A percentile compares a stretch with the other conserved stretches of the same genome.
These are phyloP conservation scores for Bonia amplexicaulis DNA, from an alignment of 176 grass and related monocot species.

Conservation along the genomic window DNA sequence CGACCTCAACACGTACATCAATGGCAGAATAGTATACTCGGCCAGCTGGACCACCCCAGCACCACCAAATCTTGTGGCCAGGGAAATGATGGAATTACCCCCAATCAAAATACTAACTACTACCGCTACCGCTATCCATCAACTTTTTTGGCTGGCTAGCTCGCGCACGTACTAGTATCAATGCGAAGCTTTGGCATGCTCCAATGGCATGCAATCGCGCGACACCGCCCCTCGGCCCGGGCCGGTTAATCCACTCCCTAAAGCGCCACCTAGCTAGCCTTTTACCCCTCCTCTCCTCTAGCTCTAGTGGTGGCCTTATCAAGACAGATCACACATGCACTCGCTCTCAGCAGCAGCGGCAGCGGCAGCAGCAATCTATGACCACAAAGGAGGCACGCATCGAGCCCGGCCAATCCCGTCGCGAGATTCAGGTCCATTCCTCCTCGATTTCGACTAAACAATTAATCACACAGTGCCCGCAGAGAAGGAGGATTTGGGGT, in stretches of 20 bases:
- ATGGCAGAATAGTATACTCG: neutral
- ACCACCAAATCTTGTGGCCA: slow-evolving; percentile 47
- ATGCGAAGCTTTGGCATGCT: neutral
- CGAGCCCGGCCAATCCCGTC: slow-evolving; percentile 2
- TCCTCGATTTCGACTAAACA: neutral
- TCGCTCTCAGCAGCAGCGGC: neutral
- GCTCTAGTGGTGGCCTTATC: slow-evolving; percentile 42
- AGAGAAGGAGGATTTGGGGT: neutral
- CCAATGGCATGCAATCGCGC: neutral
- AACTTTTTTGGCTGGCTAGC: neutral
- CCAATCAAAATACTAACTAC: neutral
- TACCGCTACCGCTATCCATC: neutral
- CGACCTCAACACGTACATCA: neutral
- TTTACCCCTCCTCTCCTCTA: neutral
- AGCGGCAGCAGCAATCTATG: slow-evolving; percentile 47
- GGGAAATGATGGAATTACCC: slow-evolving; percentile 17
- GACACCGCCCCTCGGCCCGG: neutral
- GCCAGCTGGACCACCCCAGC: slow-evolving; percentile 32
- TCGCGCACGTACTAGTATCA: neutral
- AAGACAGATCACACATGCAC: slow-evolving; percentile 13
- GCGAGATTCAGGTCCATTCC: neutral
- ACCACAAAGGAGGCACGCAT: slow-evolving; percentile 12
- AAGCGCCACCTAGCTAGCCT: slow-evolving; percentile 29
- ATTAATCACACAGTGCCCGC: neutral
- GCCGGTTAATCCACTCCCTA: slow-evolving; percentile 31